Base-by-base conservation (phyloP, 1,284 basidiomycete species). In the Fomitopsis palustris region DNA sequence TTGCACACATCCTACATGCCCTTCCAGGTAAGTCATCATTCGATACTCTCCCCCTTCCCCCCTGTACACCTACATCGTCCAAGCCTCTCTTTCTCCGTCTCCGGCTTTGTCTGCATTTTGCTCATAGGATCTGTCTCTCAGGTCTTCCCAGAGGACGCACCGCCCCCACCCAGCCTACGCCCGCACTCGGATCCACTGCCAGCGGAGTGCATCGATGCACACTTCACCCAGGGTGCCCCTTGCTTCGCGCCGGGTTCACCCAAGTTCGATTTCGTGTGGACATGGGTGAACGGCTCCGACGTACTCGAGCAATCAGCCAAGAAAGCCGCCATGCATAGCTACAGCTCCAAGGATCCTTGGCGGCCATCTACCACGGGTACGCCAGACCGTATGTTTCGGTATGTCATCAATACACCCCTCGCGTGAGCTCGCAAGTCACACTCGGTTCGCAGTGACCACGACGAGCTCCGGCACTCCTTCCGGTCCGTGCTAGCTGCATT, bases 281-380 rank as follows among this genome's bases (percentile, higher is more conserved):
- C 70, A 3, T 72, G 70, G 70, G 68, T 70, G 41, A 72, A 72
- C 55, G 69, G 70, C 57, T 69, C 70, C 2, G 70, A 72, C 53
- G 58, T 63, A 1, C 63, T 69, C 25, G 63, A 66, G 41, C 41
- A 60, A 33, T 59, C 62, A 7, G 64, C 69, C 17, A 66, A 65
- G 51, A 54, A 57, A 12, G 53, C 39, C 35, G 65, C 64, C 17
- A 53, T 60, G 52, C 59, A 54, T 16, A 10, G 25, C 52, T 59
- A 27, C 39, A 59, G 35, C 63, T 60, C 56, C 35, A 61, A 65
- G 38, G 67, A 70, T 45, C 69, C 69, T 1, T 69, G 64, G 55
- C 60, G 70, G 3, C 70, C 68, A 1, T 57, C 62, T 37, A 53
- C 61, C 43, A 59, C 64, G 8, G 60, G 61, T 39, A 64, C 61